A percentile compares a stretch with the other conserved stretches of the same genome.
Evolutionary conservation across 208 protist genomes (phyloP).

Genomic region (Trichomonas gallinae): DNA sequence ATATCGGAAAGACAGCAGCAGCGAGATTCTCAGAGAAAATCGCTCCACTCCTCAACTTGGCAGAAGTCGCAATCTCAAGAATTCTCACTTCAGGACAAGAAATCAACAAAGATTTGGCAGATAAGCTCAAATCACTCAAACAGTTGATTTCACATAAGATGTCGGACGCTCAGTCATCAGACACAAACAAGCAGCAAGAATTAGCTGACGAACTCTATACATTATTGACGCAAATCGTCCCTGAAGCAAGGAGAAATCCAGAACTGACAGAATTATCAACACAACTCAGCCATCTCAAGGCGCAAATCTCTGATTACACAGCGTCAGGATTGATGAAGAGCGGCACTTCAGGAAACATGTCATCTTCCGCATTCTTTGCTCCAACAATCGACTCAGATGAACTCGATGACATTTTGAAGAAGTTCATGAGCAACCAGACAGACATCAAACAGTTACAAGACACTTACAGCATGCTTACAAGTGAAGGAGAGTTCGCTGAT

Average conservation of each 20-base stretch:
- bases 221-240: neutral
- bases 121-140: neutral
- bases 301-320: neutral
- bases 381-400: neutral
- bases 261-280: neutral
- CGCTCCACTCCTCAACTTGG: neutral
- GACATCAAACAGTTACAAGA: neutral
- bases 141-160: neutral
- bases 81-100: neutral
- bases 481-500: neutral
- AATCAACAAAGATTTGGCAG: neutral
- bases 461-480: neutral
- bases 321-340: neutral
- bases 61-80: neutral
- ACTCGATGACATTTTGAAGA: neutral
- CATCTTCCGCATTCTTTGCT: neutral
- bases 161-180: neutral
- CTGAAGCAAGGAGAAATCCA: too few species aligned
- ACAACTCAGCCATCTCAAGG: neutral
- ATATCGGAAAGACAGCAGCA: neutral
- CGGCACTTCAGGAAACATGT: neutral
- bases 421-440: neutral
- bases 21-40: neutral
- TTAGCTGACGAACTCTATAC: neutral
- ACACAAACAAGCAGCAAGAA: neutral